Base-by-base conservation (phyloP, 306 rosid species). In the Lablab purpureus region DNA sequence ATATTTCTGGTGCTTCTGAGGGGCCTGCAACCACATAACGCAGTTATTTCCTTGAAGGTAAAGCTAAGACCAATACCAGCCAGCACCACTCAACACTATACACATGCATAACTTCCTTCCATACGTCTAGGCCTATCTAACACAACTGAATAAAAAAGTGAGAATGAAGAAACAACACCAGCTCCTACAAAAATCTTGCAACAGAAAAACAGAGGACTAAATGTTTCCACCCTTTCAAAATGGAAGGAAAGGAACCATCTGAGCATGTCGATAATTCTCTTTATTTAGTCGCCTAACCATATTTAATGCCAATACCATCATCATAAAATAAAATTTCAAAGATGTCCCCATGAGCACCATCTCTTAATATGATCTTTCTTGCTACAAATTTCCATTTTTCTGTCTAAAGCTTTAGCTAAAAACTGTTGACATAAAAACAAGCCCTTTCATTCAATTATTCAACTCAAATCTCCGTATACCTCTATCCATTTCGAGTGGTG, bases 1-100 rank as follows among this genome's bases (percentile, higher is more conserved):
- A 32, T 92, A 90, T 65, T 86, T 92, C 87, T 95, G 99, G 88
- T 95, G 99, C 89, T 95, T 92, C 83, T 91, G 99, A 67, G 98
- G 99, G 17, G 95, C 89, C 99, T 92, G 90, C 88, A 83, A 80
- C 60, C 65, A 68, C 78, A 70, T 77, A 76, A 50, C n/a, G 52
- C 74, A 37, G 77, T 79, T 50, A 59, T 43, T 66, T 46, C 59
- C 55, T 59, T 59, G 54, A 58, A 68, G 60, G 67, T 60, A 49
- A 83, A 41, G 10, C 65, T 54, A 54, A 15, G 46, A 43, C 27
- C 22, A 63, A 72, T 59, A 62, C 66, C 63, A 71, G 30, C 73
- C 54, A 79, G 37, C 40, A 70, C 43, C 64, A n/a, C 45, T 68
- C 45, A 69, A 21, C 28, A 34, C 7, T 36, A 60, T 6, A 15